phyloP scores from a whole-genome alignment of 2,329 filamentous ascomycete genomes.

The Hymenoscyphus linearis region DNA sequence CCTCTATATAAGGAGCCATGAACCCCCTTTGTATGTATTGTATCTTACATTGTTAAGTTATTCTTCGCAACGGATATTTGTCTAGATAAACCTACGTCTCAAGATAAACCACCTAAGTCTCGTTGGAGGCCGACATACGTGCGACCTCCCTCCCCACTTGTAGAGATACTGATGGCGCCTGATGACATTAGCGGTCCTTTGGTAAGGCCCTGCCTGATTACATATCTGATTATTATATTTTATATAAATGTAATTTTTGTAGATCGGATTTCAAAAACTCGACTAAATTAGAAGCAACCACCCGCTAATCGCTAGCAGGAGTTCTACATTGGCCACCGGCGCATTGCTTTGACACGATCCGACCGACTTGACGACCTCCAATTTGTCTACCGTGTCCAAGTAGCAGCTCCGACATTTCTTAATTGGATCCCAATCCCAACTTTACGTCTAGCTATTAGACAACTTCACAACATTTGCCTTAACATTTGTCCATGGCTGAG shows the following conservation, averaged over 20 bases:
- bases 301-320: neutral
- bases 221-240: too few relatives aligned
- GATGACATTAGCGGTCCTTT: neutral
- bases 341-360: neutral
- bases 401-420: neutral
- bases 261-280: neutral
- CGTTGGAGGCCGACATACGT: neutral
- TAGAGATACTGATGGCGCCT: neutral
- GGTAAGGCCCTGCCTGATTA: neutral
- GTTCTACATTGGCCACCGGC: neutral
- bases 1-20: neutral
- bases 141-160: neutral
- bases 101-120: too few relatives aligned
- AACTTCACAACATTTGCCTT: too few relatives aligned
- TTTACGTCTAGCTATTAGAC: neutral
- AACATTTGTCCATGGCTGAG: neutral
- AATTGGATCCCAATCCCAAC: neutral
- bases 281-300: too few relatives aligned
- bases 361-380: neutral
- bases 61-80: neutral
- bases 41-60: too few relatives aligned
- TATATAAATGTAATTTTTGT: too few relatives aligned
- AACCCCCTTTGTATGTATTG: neutral
- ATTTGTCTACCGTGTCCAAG: neutral
- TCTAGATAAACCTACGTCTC: too few relatives aligned